Evolutionary conservation across 1,284 basidiomycete genomes (phyloP).

Genomic region (Trichosporon faecale): DNA sequence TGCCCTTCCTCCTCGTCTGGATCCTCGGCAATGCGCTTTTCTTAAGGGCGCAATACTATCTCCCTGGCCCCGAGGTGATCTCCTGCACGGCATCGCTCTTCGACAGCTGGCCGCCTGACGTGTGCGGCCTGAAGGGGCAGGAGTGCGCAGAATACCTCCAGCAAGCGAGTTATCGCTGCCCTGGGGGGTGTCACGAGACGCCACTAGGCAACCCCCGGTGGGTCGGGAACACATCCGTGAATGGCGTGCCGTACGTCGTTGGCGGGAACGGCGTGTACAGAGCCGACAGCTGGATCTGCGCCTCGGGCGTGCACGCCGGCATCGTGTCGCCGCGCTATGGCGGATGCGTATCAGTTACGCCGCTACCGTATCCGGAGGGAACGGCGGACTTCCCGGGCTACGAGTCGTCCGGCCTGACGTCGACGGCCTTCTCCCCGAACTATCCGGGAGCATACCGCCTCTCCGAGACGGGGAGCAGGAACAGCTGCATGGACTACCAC

Average conservation of each 20-base stretch:
- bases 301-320: conserved; percentile 40
- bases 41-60: conserved; percentile 42
- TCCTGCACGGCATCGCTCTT: conserved; percentile 37
- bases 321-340: conserved; percentile 35
- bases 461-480: background rate
- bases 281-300: conserved; percentile 48
- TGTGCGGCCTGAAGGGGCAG: conserved; percentile 38
- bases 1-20: conserved; percentile 38
- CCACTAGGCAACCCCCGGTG: conserved; percentile 43
- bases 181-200: conserved; percentile 40
- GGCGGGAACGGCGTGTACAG: conserved; percentile 40
- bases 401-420: conserved; percentile 26
- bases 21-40: conserved; percentile 36
- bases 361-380: conserved; percentile 28
- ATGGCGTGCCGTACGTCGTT: conserved; percentile 39
- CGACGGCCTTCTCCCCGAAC: conserved; percentile 30
- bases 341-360: conserved; percentile 36
- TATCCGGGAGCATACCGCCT: conserved; percentile 42
- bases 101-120: conserved; percentile 45
- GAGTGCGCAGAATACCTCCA: conserved; percentile 31
- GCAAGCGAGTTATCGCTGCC: conserved; percentile 33
- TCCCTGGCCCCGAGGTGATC: conserved; percentile 30
- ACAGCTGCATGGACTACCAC: conserved; percentile 40
- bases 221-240: conserved; percentile 36
- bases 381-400: conserved; percentile 27